A percentile compares a stretch with the other conserved stretches of the same genome.
phyloP scores from a whole-genome alignment of 2,329 filamentous ascomycete species.

The Beauveria sp. region DNA sequence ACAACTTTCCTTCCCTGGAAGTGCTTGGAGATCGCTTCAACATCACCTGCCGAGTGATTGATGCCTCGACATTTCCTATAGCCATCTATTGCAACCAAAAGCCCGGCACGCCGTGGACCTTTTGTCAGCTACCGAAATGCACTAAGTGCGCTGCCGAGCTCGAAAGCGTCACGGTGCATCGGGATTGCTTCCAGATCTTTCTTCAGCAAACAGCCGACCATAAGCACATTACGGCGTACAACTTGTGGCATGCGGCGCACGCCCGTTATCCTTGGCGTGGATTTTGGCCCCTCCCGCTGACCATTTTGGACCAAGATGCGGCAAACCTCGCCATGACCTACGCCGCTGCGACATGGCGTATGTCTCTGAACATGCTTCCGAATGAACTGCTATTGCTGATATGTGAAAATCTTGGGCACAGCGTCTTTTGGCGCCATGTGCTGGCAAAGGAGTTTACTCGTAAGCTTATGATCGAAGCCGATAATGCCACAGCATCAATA shows the following conservation, averaged over 20 bases:
- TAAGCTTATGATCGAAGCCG: not conserved
- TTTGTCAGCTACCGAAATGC: slow-evolving; percentile 4
- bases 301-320: not conserved
- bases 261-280: slow-evolving; percentile 8
- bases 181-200: slow-evolving; percentile 5
- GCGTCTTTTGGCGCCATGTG: not conserved
- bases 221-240: not conserved
- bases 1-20: too few relatives aligned
- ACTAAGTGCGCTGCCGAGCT: not conserved
- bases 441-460: slow-evolving; percentile 2
- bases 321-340: not conserved
- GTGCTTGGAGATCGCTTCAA: slow-evolving; percentile 1
- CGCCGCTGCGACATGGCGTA: not conserved
- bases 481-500: not conserved
- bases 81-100: slow-evolving; percentile 8
- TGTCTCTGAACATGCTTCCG: not conserved
- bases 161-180: slow-evolving; percentile 1
- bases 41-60: not conserved
- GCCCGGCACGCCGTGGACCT: not conserved
- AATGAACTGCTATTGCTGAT: not conserved
- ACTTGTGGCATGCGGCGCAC: slow-evolving; percentile 5
- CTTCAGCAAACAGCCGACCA: not conserved
- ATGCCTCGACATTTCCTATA: slow-evolving; percentile 6
- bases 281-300: slow-evolving; percentile 1
- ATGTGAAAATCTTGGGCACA: not conserved